These are phyloP conservation scores for Trichoderma cornu-damae DNA, from an alignment of 2,329 filamentous ascomycete genomes.

Conservation along the genomic window DNA sequence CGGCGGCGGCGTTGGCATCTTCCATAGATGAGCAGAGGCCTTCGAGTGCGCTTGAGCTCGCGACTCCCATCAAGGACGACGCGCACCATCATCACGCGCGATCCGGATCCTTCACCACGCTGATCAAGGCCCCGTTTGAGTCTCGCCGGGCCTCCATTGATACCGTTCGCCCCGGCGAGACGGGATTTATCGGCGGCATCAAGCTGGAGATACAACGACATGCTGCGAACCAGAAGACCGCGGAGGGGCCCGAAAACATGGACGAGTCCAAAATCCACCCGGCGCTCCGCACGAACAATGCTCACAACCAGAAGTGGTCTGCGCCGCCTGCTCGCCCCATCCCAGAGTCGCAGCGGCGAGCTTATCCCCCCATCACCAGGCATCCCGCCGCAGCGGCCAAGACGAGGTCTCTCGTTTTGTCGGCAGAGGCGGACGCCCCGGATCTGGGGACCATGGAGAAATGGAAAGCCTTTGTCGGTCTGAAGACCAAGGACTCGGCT, in stretches of 20 bases:
- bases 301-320: constrained; percentile 25
- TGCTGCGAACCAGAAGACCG: constrained; percentile 28
- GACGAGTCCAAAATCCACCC: constrained; percentile 32
- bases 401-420: constrained; percentile 27
- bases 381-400: constrained; percentile 27
- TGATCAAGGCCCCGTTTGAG: constrained; percentile 34
- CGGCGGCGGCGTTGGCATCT: constrained; percentile 20
- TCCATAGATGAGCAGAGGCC: constrained; percentile 21
- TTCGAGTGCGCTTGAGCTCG: constrained; percentile 27
- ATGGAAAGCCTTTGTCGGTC: constrained; percentile 29
- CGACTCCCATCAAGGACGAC: constrained; percentile 23
- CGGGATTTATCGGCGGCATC: constrained; percentile 38
- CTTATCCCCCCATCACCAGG: constrained; percentile 37
- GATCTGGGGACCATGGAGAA: constrained; percentile 33
- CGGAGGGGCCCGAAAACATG: constrained; percentile 26
- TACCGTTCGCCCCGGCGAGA: constrained; percentile 24
- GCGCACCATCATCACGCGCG: constrained; percentile 30
- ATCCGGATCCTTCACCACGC: constrained; percentile 35
- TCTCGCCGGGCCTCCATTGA: constrained; percentile 33
- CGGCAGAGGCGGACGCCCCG: constrained; percentile 28
- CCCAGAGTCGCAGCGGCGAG: constrained; percentile 27
- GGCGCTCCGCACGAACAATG: constrained; percentile 30
- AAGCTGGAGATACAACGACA: constrained; percentile 39
- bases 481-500: constrained; percentile 20
- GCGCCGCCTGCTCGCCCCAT: constrained; percentile 24